Base-by-base conservation (phyloP, 495 filamentous ascomycete species). In the Haplographium delicatum region DNA sequence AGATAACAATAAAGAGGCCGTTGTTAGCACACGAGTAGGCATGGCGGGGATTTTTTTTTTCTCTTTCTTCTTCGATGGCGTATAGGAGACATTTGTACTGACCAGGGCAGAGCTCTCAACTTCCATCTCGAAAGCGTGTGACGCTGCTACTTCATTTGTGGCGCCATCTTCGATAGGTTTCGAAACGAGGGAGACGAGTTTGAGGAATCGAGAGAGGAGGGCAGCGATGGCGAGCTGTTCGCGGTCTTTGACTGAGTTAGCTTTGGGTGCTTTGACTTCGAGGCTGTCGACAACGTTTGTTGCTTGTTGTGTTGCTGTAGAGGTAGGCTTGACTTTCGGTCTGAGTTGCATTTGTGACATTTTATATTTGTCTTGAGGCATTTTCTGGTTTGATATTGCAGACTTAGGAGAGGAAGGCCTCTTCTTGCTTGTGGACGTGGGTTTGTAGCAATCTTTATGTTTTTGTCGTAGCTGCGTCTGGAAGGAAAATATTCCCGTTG, bases 91-190 rank as follows among this genome's bases (percentile, higher is more conserved):
- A n/a, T n/a, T n/a, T n/a, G n/a, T n/a, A 51, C 55, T 54, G 66
- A 86, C 83, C 66, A 88, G 63, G 20, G 79, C 77, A 27, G 77
- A 71, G 3, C 74, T 77, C 60, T 85, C 81, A 6, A 83, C 74
- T 35, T 82, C 77, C 24, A 86, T 73, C 46, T 82, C 73, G 47
- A 79, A 79, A 0, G 72, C 70, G 33, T 77, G 75, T 2, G 79
- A 69, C 5, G 84, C 83, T 1, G 77, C 78, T 4, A 66, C 42
- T 54, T 69, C 68, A 42, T 62, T 65, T 38, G 73, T 63, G 5
- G 52, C 62, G 9, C 48, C 53, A 11, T 63, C 53, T 15, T 37
- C 44, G 15, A 39, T 78, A 2, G 72, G 69, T n/a, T 20, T 35
- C 6, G 34, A 23, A 4, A 74, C 72, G 25, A 74, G 72, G 1